Evolutionary conservation across 169 alveolate species (phyloP).

Genomic region (Amoebophrya sp.): DNA sequence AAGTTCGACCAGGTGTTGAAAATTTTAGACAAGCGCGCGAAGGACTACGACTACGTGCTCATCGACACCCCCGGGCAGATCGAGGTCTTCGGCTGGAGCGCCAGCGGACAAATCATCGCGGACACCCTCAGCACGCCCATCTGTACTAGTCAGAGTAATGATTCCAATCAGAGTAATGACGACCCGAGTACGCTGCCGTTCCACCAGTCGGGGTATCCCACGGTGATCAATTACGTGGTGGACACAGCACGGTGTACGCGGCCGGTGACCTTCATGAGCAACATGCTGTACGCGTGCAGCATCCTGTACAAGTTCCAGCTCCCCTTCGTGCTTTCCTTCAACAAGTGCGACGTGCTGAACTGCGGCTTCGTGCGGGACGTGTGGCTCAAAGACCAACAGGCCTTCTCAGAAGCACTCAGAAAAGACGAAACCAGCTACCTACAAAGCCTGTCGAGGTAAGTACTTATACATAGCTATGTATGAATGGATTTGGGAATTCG

Average conservation of each 20-base stretch:
- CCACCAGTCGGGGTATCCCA: conserved; percentile 60
- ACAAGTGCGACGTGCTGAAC: neutral
- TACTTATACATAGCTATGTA: too few relatives aligned
- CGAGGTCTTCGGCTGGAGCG: conserved; percentile 96
- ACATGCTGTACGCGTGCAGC: conserved; percentile 92
- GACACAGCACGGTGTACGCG: conserved; percentile 87
- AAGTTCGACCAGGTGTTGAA: conserved; percentile 80
- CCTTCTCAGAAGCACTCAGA: neutral
- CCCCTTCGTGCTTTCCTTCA: neutral
- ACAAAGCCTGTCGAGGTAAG: neutral
- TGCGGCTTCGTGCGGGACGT: neutral
- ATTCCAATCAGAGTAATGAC: neutral
- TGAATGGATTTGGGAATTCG: too few relatives aligned
- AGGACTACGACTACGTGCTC: conserved; percentile 72
- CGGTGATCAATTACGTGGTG: conserved; percentile 69
- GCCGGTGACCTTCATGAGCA: conserved; percentile 94
- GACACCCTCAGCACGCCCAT: conserved; percentile 16
- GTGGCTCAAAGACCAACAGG: neutral
- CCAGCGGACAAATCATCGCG: conserved; percentile 88
- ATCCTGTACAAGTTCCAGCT: conserved; percentile 69
- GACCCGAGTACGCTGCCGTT: neutral
- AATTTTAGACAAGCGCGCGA: conserved; percentile 60
- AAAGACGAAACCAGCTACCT: neutral
- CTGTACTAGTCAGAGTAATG: neutral
- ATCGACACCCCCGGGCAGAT: conserved; percentile 98